Conservation (phyloP, 306 rosid species). For the Prunus mume region DNA sequence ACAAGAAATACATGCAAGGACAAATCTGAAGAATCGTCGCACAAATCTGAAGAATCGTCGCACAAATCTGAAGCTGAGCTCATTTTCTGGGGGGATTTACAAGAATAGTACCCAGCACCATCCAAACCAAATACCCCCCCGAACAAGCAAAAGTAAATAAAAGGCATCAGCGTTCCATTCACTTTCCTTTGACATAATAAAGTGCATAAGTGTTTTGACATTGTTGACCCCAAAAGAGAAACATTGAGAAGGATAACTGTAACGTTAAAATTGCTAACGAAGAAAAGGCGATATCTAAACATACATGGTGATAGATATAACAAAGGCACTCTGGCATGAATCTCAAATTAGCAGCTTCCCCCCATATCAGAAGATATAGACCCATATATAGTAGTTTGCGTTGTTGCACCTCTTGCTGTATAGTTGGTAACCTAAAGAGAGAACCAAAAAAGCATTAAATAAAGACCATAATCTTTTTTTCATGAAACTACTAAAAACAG, state of each 20-base stretch:
- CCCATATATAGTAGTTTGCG: slow-evolving; percentile 96
- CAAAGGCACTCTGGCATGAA: slow-evolving; percentile 99
- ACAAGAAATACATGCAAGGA: too few species aligned
- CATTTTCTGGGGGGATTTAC: too few species aligned
- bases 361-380: slow-evolving; percentile 96
- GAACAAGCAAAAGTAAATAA: not conserved
- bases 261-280: not conserved
- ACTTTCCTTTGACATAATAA: not conserved
- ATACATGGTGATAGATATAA: slow-evolving; percentile 96
- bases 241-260: not conserved
- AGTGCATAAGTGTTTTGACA: not conserved
- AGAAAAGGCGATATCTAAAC: slow-evolving; percentile 4
- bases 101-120: too few species aligned
- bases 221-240: not conserved
- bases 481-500: not conserved
- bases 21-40: too few species aligned
- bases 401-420: slow-evolving; percentile 99
- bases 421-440: slow-evolving; percentile 86
- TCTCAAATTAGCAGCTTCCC: slow-evolving; percentile 97
- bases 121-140: not conserved
- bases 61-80: too few species aligned
- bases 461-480: not conserved
- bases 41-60: too few species aligned
- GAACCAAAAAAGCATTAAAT: not conserved
- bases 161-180: not conserved